These are phyloP conservation scores for Gossypium davidsonii DNA, from an alignment of 441 rosid species.

Conservation along the genomic window DNA sequence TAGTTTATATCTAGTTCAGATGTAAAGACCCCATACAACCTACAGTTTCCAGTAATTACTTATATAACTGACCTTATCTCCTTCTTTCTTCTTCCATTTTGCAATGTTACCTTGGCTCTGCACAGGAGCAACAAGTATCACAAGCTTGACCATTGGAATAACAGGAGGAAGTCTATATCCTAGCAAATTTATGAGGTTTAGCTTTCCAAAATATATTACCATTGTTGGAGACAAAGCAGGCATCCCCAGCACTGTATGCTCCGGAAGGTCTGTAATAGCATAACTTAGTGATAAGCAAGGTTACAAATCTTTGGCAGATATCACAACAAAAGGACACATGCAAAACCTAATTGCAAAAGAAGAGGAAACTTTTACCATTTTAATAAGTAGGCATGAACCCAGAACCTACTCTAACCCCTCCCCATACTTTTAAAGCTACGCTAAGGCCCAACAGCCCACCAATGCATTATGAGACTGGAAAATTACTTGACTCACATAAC, in stretches of 20 bases:
- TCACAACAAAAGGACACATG: background rate
- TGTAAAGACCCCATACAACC: background rate
- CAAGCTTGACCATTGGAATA: slow-evolving; percentile 20
- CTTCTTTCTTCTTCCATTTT: slow-evolving; percentile 93
- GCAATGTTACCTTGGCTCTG: slow-evolving; percentile 92
- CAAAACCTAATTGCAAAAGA: background rate
- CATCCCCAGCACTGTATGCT: slow-evolving; percentile 72
- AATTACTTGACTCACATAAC: background rate
- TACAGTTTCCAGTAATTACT: background rate
- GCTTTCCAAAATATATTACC: slow-evolving; percentile 41
- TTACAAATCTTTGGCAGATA: background rate
- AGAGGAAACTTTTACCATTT: background rate
- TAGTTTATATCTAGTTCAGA: slow-evolving; percentile 15
- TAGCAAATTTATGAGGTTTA: background rate
- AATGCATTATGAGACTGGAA: background rate
- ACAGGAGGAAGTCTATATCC: slow-evolving; percentile 9
- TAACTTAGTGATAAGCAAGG: slow-evolving; percentile 6
- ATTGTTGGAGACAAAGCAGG: slow-evolving; percentile 96
- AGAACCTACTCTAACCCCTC: background rate
- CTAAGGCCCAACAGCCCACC: slow-evolving; percentile 8
- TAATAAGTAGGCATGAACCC: background rate
- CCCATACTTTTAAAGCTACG: slow-evolving; percentile 1
- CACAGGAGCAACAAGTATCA: slow-evolving; percentile 28
- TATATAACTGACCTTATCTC: slow-evolving; percentile 66
- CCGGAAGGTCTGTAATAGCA: slow-evolving; percentile 40